Base-by-base conservation (phyloP, 352 stramenopile genomes). In the Phytophthora aleatoria region DNA sequence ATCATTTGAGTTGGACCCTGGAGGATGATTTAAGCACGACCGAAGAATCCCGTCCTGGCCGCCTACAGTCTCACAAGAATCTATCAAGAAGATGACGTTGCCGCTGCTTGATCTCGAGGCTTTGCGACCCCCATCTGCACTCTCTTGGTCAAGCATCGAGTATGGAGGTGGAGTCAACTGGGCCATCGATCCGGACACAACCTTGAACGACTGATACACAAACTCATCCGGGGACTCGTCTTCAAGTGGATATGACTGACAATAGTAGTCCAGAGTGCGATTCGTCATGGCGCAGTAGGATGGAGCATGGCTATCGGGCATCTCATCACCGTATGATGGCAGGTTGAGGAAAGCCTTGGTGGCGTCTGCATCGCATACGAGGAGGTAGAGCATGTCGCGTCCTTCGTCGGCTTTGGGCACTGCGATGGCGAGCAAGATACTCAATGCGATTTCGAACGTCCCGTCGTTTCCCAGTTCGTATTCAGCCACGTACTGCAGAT, bases 51-150 rank as follows among this genome's bases (percentile, higher is more conserved):
- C 76, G 0, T 75, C 28, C 1, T 61, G 42, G 0, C 77, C 81
- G 3, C 73, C 81, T 20, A 85, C 52, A 5, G 77, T 81, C 60
- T 90, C 81, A 42, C 81, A 90, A 0, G 79, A 70, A 50, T 90
- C 73, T 16, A 89, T 75, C 51, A 76, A 79, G 42, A 87, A 79
- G 10, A 74, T 55, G 8, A 83, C 64, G n/a, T 33, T 69, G 45
- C 33, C 43, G 15, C 8, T 38, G 8, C 8, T 55, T 2, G 57
- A 60, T 27, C 26, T 52, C 4, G 57, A 54, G n/a, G 12, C 26
- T 11, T 11, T 45, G 12, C 20, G 28, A 41, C 44, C 50, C 43
- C 11, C 16, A 24, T n/a, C 4, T 42, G 38, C 44, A 43, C 13
- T 53, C 2, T n/a, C 12, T 11, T 39, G 50, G 27, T 20, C 5